Evolutionary conservation across 1,284 basidiomycete species (phyloP), one percentile per base, ranked within the genome.

Genomic region (Ustilago hordei): DNA sequence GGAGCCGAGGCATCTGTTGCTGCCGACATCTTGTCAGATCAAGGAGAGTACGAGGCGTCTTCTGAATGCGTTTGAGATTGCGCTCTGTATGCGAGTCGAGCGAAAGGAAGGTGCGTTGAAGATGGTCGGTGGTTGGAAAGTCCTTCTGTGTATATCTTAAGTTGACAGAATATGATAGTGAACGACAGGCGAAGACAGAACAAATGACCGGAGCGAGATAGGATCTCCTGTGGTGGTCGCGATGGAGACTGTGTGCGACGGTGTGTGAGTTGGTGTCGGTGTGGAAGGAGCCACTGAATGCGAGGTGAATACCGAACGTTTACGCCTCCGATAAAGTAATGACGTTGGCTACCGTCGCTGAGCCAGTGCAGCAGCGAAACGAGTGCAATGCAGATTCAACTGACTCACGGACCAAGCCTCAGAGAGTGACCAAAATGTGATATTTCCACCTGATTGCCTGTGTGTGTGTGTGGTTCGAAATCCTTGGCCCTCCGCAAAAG

Each of bases 1-100:
- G 57, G 45, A 45, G 57, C 17, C n/a, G 57, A 48, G 31, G 45
- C 23, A 32, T 69, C 71, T 55, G 70, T 58, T 41, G 61, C 54
- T 31, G 65, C 41, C 38, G 70, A 60, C 70, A 73, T 73, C 41
- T 1, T 61, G 64, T 13, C 23, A 13, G 9, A 11, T 50, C 31
- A 15, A 50, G 12, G 12, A 50, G 43, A 9, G 17, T 41, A 17
- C 39, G 39, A 41, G 13, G 39, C 15, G 11, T 17, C 17, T 12
- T 41, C 39, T 41, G 13, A 12, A 7, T 41, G 17, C 6, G 13
- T 7, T 12, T 41, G 23, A 28, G 23, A 28, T 28, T 28, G 23
- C 23, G 23, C 7, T 41, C 13, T 17, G 43, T 45, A 45, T 45
- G 43, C 43, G 17, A 19, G n/a, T 45, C n/a, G 17, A 45, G 4